Base-by-base conservation (phyloP, 1,284 basidiomycete genomes). In the Lignosus rhinocerotis region DNA sequence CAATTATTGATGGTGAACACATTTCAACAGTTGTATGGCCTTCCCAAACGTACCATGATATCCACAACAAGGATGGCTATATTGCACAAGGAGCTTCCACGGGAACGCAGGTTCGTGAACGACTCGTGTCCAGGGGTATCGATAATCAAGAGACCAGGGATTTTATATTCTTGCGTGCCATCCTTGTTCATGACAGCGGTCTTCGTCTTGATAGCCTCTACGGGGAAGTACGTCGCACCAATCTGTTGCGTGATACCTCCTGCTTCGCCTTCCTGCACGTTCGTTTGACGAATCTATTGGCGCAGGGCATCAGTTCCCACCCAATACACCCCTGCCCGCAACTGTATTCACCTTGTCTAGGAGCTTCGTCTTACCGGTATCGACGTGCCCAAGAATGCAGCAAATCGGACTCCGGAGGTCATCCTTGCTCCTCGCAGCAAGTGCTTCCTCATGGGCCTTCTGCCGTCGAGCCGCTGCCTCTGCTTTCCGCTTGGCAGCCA, bases 181-280 rank as follows among this genome's bases (percentile, higher is more conserved):
- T 94, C 88, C 89, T 91, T 90, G 77, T 98, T 96, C 75, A 99
- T 79, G 17, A 97, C 94, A 17, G 81, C 80, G 1, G 96, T 98
- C 82, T 99, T 99, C 56, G 86, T 85, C 75, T 90, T 87, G 73
- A 99, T 97, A 7, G 95, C 94, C n/a, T 96, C 92, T 50, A 92
- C 89, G 48, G 97, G 97, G 87, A 99, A 99, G 81, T 97, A 99
- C 0, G 97, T 99, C n/a, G 97, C 97, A 82, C 97, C 97, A 67
- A 99, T 99, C 73, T 99, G 97, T 76, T 99, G 97, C 0, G 97
- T 99, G 73, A 99, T 99, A 80, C 97, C 97, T 72, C 97, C 97
- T 1, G 97, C 97, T 84, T 99, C 97, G 59, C 97, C 97, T 74
- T 98, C 96, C 79, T 99, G 96, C 17, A 99, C 97, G 68, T 98